Evolutionary conservation across 805 yeast species (phyloP), one percentile per base, ranked within the genome.

Genomic region (Kodamaea hsintzibuensis): DNA sequence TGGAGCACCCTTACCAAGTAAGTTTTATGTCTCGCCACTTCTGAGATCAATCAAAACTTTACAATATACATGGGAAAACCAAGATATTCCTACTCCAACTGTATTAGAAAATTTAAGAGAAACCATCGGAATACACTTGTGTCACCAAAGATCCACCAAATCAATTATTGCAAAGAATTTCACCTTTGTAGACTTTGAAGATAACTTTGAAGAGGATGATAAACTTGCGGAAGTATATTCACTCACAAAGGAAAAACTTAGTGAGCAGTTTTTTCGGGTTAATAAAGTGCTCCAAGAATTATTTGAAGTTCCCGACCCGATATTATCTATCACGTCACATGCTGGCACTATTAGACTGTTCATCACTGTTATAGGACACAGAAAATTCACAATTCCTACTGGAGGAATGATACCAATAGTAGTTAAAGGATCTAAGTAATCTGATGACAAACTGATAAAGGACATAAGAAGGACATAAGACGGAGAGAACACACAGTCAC

Each of bases 381-480:
- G 70, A 17, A 57, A 65, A 42, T 66, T 66, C 53, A 66, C 70
- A 47, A 61, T 66, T 35, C 62, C 67, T 7, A 66, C 70, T 0
- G 70, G 70, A 1, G 70, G 70, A 5, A 64, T 65, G 69, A 57
- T 66, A 10, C 70, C 69, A 0, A 56, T 66, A 5, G 65, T 66
- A 38, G 66, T 66, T 13, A 61, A 60, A 48, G 70, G 62, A 10
- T 61, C 44, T 5, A 47, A 39, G 18, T 7, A n/a, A 18, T 2
- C 3, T 3, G 10, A 3, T 17, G n/a, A 25, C 17, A 39, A 30
- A 30, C 13, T 30, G 13, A 12, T 30, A 30, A 9, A 12, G 33
- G n/a, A n/a, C n/a, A n/a, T n/a, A n/a, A n/a, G n/a, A n/a, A n/a
- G n/a, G n/a, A n/a, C n/a, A n/a, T n/a, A n/a, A n/a, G n/a, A n/a